Conservation (phyloP, 2,329 filamentous ascomycete species). For the Venturia carpophila region DNA sequence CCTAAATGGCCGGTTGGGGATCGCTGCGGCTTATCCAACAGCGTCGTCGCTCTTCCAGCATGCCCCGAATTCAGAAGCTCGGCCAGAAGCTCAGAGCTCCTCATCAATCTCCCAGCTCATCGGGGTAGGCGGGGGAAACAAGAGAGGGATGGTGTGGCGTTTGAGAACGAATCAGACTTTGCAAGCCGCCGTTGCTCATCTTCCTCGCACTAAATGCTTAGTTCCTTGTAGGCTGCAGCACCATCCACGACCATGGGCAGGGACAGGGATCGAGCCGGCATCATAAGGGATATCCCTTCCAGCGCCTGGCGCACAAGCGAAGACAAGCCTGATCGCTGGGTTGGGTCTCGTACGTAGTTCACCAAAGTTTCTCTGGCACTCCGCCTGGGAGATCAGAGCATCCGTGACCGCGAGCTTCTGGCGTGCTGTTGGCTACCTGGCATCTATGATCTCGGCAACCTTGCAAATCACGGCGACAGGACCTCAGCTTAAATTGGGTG, state of each 20-base stretch:
- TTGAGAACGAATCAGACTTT: conserved; percentile 14
- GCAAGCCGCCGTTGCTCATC: conserved; percentile 5
- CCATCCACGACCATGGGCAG: background rate
- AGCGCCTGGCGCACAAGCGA: conserved; percentile 9
- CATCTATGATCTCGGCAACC: no score
- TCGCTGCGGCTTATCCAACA: conserved; percentile 17
- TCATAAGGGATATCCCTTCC: background rate
- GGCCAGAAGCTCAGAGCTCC: conserved; percentile 10
- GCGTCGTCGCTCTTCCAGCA: background rate
- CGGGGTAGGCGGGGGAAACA: conserved; percentile 15
- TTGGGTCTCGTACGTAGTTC: background rate
- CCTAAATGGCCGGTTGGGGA: conserved; percentile 16
- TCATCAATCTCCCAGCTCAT: conserved; percentile 17
- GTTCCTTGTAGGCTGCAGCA: conserved; percentile 15
- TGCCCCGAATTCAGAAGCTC: conserved; percentile 3
- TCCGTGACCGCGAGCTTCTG: background rate
- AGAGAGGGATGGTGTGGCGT: conserved; percentile 15
- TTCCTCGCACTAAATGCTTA: conserved; percentile 9
- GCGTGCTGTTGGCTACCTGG: conserved; percentile 1
- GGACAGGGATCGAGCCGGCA: background rate
- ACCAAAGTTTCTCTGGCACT: background rate
- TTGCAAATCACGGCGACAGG: background rate
- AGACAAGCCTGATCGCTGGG: conserved; percentile 8
- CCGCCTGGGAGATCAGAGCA: background rate
- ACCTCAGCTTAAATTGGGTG: background rate